Base-by-base conservation (phyloP, 2,329 filamentous ascomycete genomes). In the Xylariaceae sp. region DNA sequence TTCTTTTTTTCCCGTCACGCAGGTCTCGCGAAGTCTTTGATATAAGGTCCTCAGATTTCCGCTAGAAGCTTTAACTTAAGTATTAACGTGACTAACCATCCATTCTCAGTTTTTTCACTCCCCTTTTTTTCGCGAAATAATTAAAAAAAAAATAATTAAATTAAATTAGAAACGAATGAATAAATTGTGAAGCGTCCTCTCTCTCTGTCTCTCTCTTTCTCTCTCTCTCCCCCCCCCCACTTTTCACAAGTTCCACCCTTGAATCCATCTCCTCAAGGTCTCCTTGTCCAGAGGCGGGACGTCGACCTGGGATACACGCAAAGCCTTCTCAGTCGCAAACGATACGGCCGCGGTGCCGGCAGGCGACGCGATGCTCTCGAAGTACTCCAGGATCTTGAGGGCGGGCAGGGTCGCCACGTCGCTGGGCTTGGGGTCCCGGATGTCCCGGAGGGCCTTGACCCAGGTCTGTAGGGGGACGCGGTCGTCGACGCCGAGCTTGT, bases 351-450 rank as follows among this genome's bases (percentile, higher is more conserved):
- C 5, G 8, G 8, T 11, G 8, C 35, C 35, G 2, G 8, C 35
- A 2, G 5, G 8, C 35, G 35, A 37, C 8, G 31, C 56, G 3
- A 61, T 40, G 8, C 35, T 37, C 19, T 58, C 56, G 26, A 56
- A 56, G 45, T 48, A 59, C 30, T 60, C 60, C 19, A 60, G 11
- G 6, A 61, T 35, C 34, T 53, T 58, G 39, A 60, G 30, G 4
- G 59, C 61, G 1, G 59, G 61, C 48, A 62, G 39, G n/a, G 31
- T 32, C 9, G 43, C 45, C 1, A 60, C 40, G 9, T 60, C 61
- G 2, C 57, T 47, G 1, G 48, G n/a, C 6, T 11, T 55, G 1
- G 58, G 52, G 11, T 60, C 4, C 3, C 4, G 4, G 11, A 44
- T 56, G 4, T 37, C 30, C 19, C 50, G 11, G 5, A 64, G 54